Conservation (phyloP, 1,284 basidiomycete species). For the Boletellus deceptivus region DNA sequence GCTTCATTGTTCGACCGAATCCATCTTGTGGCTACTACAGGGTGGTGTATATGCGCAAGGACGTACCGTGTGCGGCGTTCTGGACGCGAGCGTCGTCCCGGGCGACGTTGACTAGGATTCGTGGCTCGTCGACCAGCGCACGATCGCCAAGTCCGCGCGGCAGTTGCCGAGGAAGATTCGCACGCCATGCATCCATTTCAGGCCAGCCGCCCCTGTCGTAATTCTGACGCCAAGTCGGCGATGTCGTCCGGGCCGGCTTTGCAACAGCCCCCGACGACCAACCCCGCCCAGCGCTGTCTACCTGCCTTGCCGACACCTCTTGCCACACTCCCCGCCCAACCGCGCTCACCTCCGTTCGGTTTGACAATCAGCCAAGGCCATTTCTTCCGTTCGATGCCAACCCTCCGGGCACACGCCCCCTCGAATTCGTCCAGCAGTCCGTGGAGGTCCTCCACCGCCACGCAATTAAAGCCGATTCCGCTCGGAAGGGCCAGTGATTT, state of each 20-base stretch:
- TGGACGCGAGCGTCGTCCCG: slow-evolving; percentile 26
- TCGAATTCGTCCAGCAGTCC: slow-evolving; percentile 37
- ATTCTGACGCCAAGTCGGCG: slow-evolving; percentile 23
- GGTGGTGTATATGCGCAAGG: neutral
- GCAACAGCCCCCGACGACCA: slow-evolving; percentile 75
- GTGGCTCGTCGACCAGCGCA: slow-evolving; percentile 14
- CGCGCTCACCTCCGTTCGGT: slow-evolving; percentile 64
- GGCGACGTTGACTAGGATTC: slow-evolving; percentile 23
- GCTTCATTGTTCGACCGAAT: slow-evolving; percentile 20
- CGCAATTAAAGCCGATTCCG: slow-evolving; percentile 75
- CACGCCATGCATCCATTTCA: slow-evolving; percentile 10
- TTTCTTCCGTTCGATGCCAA: slow-evolving; percentile 1
- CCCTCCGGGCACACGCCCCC: slow-evolving; percentile 17
- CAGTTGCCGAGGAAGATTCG: slow-evolving; percentile 13
- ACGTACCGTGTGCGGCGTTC: slow-evolving; percentile 27
- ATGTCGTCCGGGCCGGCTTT: slow-evolving; percentile 60
- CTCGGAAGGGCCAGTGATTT: slow-evolving; percentile 35
- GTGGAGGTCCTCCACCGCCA: slow-evolving; percentile 41
- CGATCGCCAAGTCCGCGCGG: slow-evolving; percentile 17
- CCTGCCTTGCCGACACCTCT: slow-evolving; percentile 27
- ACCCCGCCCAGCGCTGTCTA: slow-evolving; percentile 45
- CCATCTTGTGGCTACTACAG: slow-evolving; percentile 18
- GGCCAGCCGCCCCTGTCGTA: slow-evolving; percentile 14
- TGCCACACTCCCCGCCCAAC: slow-evolving; percentile 48
- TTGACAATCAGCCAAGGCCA: slow-evolving; percentile 65